Conservation (phyloP, 2,329 filamentous ascomycete genomes). For the Phyllosticta paracitricarpa region DNA sequence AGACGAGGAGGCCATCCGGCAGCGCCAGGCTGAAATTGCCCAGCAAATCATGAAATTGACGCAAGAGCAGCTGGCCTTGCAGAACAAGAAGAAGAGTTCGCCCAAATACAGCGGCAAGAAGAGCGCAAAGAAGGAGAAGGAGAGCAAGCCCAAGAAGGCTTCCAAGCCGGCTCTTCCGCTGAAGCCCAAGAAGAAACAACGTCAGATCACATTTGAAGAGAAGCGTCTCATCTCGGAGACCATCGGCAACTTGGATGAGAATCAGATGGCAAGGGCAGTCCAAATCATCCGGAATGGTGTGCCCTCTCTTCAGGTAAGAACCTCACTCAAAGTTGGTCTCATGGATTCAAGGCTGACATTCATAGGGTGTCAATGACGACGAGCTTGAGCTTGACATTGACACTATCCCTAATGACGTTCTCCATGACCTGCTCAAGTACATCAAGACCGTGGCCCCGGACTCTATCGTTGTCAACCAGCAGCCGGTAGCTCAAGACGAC, state of each 20-base stretch:
- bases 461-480: constrained; percentile 15
- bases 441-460: constrained; percentile 31
- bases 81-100: constrained; percentile 43
- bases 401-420: constrained; percentile 43
- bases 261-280: constrained; percentile 70
- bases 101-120: constrained; percentile 38
- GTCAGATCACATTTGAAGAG: constrained; percentile 63
- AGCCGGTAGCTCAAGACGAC: constrained; percentile 35
- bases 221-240: constrained; percentile 86
- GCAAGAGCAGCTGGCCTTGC: constrained; percentile 7
- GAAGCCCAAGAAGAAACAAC: constrained; percentile 46
- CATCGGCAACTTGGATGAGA: constrained; percentile 69
- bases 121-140: constrained; percentile 31
- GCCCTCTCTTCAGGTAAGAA: constrained; percentile 55
- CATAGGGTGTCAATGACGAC: constrained; percentile 41
- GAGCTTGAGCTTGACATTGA: constrained; percentile 59
- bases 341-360: neutral
- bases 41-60: constrained; percentile 16
- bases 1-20: constrained; percentile 36
- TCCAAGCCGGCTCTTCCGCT: constrained; percentile 20
- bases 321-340: neutral
- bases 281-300: constrained; percentile 82
- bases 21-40: constrained; percentile 58
- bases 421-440: constrained; percentile 46
- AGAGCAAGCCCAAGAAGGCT: constrained; percentile 18